Evolutionary conservation across 805 yeast genomes (phyloP).

Genomic region (Metschnikowia drakensbergensis): DNA sequence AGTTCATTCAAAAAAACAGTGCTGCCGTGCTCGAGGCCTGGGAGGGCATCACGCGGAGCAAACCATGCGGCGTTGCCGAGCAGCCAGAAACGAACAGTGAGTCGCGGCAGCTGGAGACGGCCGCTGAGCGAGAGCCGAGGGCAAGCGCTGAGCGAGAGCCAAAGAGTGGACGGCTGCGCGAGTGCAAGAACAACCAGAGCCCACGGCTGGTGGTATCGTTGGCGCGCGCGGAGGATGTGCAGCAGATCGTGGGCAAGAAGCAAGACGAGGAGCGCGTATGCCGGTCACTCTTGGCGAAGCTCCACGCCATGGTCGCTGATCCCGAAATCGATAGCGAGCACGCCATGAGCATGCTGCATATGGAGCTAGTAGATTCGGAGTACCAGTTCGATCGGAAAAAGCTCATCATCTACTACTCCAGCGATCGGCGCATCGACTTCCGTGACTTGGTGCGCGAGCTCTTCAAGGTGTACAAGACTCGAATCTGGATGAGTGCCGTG

Average conservation of each 20-base stretch:
- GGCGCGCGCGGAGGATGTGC: slow-evolving; percentile 60
- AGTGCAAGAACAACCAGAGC: slow-evolving; percentile 31
- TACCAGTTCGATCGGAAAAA: slow-evolving; percentile 80
- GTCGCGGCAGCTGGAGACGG: neutral
- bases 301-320: neutral
- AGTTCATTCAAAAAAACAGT: neutral
- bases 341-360: slow-evolving; percentile 33
- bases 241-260: slow-evolving; percentile 53
- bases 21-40: slow-evolving; percentile 3
- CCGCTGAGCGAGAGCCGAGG: neutral
- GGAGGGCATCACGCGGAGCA: neutral
- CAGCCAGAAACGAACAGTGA: too few relatives aligned
- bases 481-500: slow-evolving; percentile 83
- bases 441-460: slow-evolving; percentile 68
- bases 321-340: neutral
- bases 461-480: slow-evolving; percentile 70
- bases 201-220: slow-evolving; percentile 66
- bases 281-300: slow-evolving; percentile 45
- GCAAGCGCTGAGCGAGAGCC: neutral
- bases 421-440: slow-evolving; percentile 64
- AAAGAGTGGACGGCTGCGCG: neutral
- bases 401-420: slow-evolving; percentile 56
- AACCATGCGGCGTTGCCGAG: neutral
- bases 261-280: slow-evolving; percentile 67
- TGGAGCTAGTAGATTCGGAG: slow-evolving; percentile 70